Conservation (phyloP, 2,329 filamentous ascomycete species). For the Sarocladium brachiariae region DNA sequence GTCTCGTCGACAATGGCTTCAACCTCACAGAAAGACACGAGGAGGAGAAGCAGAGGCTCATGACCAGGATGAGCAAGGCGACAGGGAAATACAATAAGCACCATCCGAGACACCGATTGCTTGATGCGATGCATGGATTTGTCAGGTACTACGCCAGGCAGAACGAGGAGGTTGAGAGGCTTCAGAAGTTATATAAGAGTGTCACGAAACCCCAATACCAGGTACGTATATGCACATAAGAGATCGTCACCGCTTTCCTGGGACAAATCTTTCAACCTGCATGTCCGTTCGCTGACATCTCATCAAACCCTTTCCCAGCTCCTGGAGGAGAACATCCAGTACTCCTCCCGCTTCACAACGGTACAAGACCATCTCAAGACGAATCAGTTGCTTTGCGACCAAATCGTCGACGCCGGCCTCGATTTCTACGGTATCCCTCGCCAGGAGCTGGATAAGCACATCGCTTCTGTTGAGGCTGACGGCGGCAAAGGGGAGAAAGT, state of each 20-base stretch:
- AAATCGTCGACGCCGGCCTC: conserved; percentile 37
- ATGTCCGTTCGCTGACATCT: too few relatives aligned
- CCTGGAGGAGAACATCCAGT: conserved; percentile 50
- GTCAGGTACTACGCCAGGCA: conserved; percentile 26
- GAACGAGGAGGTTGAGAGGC: conserved; percentile 28
- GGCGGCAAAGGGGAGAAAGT: conserved; percentile 36
- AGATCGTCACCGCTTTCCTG: background rate
- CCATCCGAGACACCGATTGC: conserved; percentile 31
- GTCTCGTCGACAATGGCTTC: background rate
- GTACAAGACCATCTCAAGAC: conserved; percentile 33
- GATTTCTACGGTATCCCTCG: conserved; percentile 37
- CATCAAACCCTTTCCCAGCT: too few relatives aligned
- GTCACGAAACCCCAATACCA: conserved; percentile 27
- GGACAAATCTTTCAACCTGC: too few relatives aligned
- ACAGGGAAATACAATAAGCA: conserved; percentile 26
- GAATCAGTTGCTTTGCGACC: conserved; percentile 39
- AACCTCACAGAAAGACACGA: conserved; percentile 17
- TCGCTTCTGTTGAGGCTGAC: conserved; percentile 29
- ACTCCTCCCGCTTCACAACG: conserved; percentile 44
- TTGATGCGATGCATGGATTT: conserved; percentile 34
- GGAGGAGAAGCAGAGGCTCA: conserved; percentile 23
- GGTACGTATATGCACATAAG: conserved; percentile 14
- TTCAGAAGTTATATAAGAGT: conserved; percentile 29
- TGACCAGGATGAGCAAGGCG: conserved; percentile 21
- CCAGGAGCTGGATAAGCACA: conserved; percentile 37